phyloP scores from a whole-genome alignment of 345 rosid genomes.

The Clarkia xantiana region DNA sequence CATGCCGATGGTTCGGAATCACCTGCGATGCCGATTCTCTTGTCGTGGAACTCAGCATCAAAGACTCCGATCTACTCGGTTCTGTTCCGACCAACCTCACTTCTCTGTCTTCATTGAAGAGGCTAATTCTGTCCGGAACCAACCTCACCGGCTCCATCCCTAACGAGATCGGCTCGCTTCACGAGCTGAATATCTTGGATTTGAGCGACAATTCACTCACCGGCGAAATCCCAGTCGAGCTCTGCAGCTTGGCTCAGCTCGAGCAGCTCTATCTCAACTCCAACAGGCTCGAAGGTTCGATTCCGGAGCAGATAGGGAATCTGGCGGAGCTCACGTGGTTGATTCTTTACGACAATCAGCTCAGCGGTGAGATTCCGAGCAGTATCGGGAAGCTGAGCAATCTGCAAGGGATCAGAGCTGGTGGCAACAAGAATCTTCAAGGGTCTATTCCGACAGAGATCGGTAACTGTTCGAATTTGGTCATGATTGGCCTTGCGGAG shows the following conservation, averaged over 20 bases:
- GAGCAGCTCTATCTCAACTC: slow-evolving; percentile 46
- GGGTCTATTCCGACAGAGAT: slow-evolving; percentile 60
- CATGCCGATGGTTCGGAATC: slow-evolving; percentile 46
- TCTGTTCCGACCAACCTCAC: slow-evolving; percentile 29
- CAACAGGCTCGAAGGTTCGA: slow-evolving; percentile 47
- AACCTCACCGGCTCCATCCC: slow-evolving; percentile 72
- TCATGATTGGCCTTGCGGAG: slow-evolving; percentile 63
- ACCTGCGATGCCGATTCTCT: slow-evolving; percentile 21
- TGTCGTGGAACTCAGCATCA: slow-evolving; percentile 31
- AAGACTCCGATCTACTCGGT: slow-evolving; percentile 36
- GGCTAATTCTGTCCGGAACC: slow-evolving; percentile 32
- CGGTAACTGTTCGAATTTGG: slow-evolving; percentile 52
- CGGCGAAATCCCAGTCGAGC: slow-evolving; percentile 53
- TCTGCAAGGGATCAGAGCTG: slow-evolving; percentile 54
- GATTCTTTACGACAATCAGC: slow-evolving; percentile 49
- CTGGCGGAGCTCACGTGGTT: slow-evolving; percentile 38
- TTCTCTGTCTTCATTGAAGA: slow-evolving; percentile 25
- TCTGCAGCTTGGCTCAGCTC: slow-evolving; percentile 38
- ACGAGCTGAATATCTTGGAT: slow-evolving; percentile 26
- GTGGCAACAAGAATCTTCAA: slow-evolving; percentile 71
- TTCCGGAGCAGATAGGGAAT: slow-evolving; percentile 48
- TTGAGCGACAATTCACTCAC: slow-evolving; percentile 57
- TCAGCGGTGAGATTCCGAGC: slow-evolving; percentile 47
- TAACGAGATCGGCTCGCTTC: slow-evolving; percentile 26
- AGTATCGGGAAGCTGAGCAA: slow-evolving; percentile 41